These are phyloP conservation scores for Centella asiatica DNA, from an alignment of 129 eudicot genomes.

Conservation along the genomic window DNA sequence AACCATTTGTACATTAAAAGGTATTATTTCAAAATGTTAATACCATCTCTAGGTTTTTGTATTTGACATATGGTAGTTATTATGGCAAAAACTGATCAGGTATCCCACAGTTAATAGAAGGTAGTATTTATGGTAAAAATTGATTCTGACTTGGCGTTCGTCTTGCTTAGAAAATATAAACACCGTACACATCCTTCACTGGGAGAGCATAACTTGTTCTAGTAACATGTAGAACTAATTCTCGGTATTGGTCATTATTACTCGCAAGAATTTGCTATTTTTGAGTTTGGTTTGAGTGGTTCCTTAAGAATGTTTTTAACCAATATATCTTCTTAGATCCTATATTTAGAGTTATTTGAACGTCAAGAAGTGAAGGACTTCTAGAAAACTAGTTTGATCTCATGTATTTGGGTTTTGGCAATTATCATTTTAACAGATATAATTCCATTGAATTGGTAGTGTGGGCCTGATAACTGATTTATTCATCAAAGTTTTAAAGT, in stretches of 20 bases:
- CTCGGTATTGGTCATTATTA: background rate
- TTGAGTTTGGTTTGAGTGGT: no score
- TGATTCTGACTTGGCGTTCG: no score
- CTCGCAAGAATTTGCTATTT: no score
- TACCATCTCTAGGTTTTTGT: no score
- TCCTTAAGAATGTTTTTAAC: no score
- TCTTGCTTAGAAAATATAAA: background rate
- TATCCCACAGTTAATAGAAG: no score
- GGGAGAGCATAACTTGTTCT: background rate
- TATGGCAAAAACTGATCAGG: no score
- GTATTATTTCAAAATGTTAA: no score
- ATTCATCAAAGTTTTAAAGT: background rate
- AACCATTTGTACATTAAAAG: no score
- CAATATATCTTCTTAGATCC: no score
- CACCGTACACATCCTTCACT: background rate
- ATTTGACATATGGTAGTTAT: no score
- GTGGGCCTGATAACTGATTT: background rate
- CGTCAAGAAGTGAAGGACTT: background rate
- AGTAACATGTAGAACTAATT: background rate
- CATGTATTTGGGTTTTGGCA: conserved; percentile 4
- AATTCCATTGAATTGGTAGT: background rate
- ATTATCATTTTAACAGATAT: background rate
- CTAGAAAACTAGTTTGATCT: background rate
- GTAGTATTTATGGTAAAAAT: no score
- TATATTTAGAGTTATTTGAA: background rate